A percentile compares a stretch with the other conserved stretches of the same genome.
phyloP scores from a whole-genome alignment of 2,329 filamentous ascomycete genomes.

The Aspergillus fischeri region DNA sequence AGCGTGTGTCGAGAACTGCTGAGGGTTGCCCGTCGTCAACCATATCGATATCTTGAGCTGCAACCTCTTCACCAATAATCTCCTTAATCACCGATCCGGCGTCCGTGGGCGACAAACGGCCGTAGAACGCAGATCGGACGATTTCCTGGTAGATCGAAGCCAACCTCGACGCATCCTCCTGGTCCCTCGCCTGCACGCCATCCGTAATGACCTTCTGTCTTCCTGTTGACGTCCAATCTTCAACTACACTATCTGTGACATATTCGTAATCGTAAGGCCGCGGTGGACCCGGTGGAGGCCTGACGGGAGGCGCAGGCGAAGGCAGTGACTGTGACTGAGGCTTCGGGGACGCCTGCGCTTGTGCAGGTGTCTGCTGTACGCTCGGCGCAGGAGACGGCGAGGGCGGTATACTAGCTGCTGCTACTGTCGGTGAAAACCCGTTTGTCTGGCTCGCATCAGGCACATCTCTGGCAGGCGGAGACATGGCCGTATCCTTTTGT shows the following conservation, averaged over 20 bases:
- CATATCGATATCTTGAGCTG: slow-evolving; percentile 45
- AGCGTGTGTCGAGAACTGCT: slow-evolving; percentile 55
- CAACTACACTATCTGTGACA: slow-evolving; percentile 66
- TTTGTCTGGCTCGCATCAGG: slow-evolving; percentile 28
- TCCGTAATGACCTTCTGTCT: slow-evolving; percentile 64
- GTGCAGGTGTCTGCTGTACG: slow-evolving; percentile 8
- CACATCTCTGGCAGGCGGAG: slow-evolving; percentile 29
- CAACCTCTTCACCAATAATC: slow-evolving; percentile 59
- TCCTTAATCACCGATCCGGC: slow-evolving; percentile 70
- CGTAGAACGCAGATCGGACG: slow-evolving; percentile 68
- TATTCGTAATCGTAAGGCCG: slow-evolving; percentile 66
- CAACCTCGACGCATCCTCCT: slow-evolving; percentile 65
- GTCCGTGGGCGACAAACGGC: slow-evolving; percentile 61
- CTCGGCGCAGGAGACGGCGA: slow-evolving; percentile 17
- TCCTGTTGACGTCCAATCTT: slow-evolving; percentile 64
- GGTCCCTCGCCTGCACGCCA: slow-evolving; percentile 60
- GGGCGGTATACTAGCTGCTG: slow-evolving; percentile 11
- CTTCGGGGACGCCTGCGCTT: slow-evolving; percentile 14
- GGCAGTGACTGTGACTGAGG: slow-evolving; percentile 16
- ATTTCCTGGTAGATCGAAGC: slow-evolving; percentile 80
- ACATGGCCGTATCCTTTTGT: slow-evolving; percentile 29
- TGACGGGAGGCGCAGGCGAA: slow-evolving; percentile 10
- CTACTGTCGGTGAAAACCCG: slow-evolving; percentile 16
- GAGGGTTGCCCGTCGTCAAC: slow-evolving; percentile 42
- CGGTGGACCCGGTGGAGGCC: slow-evolving; percentile 20